Base-by-base conservation (phyloP, 2,329 filamentous ascomycete species). In the Phaeophleospora eucalypticola region DNA sequence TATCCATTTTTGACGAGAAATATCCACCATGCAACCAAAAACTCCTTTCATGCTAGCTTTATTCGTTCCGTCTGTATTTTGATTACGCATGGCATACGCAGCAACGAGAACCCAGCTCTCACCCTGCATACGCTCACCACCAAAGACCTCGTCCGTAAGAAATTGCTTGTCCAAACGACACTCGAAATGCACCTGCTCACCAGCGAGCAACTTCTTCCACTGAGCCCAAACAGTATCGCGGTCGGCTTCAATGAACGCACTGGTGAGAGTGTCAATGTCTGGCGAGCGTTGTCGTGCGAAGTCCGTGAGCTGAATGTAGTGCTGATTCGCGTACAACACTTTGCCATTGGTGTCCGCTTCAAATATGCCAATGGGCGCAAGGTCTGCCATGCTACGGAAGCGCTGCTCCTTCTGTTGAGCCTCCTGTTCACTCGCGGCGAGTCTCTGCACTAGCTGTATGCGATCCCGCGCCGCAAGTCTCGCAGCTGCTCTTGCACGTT, bases 311-410 rank as follows among this genome's bases (percentile, higher is more conserved):
- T 68, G 62, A 21, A 50, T 66, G 62, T 64, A 71, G 4, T 56
- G 53, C 33, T 68, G 56, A 40, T 71, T 71, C 2, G 65, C 59
- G 44, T 70, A 70, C 1, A 62, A 57, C 27, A 68, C 65, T 3
- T 58, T 54, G 6, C 68, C 67, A 7, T 47, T 14, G 3, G 60
- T 49, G 21, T 60, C 57, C n/a, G 66, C 49, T 29, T 68, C 65
- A 45, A 68, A 70, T 34, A 71, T 70, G 4, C 59, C 67, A 16
- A 70, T 58, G 2, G 68, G 65, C 2, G 64, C 56, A 9, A 65
- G 51, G 36, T 68, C 65, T 1, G 68, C 67, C 49, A 70, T 68
- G 1, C 62, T 57, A 17, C 64, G 59, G 17, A 71, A 69, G 8
- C 63, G 52, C 1, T 58, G 48, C 20, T 68, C 65, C 4, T 58